phyloP scores from a whole-genome alignment of 352 stramenopile species.

The Phytophthora uliginosa region DNA sequence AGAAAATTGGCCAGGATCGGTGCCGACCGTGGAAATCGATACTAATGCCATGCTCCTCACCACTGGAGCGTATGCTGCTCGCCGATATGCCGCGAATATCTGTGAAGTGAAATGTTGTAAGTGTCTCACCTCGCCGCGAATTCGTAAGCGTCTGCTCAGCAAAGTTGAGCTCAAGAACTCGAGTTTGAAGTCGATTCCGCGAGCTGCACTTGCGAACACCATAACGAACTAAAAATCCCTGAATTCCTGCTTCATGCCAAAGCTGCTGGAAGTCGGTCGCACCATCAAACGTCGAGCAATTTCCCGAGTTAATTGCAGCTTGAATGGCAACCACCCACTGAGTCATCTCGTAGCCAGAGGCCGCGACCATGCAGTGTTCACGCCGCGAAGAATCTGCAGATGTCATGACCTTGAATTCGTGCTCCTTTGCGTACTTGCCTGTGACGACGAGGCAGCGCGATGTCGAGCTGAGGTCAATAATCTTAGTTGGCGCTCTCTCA shows the following conservation, averaged over 20 bases:
- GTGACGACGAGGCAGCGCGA: slow-evolving; percentile 72
- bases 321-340: slow-evolving; percentile 88
- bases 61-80: slow-evolving; percentile 47
- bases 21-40: slow-evolving; percentile 76
- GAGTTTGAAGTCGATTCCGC: slow-evolving; percentile 84
- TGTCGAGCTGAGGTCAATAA: slow-evolving; percentile 82
- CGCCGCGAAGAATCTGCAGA: slow-evolving; percentile 74
- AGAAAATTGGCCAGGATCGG: slow-evolving; percentile 81
- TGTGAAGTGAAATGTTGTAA: slow-evolving; percentile 83
- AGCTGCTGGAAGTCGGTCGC: slow-evolving; percentile 73
- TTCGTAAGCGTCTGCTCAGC: slow-evolving; percentile 87
- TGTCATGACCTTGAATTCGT: slow-evolving; percentile 85
- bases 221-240: slow-evolving; percentile 87
- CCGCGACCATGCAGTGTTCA: slow-evolving; percentile 72
- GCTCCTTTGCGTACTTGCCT: slow-evolving; percentile 65
- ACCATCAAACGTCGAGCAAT: slow-evolving; percentile 83
- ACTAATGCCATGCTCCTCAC: slow-evolving; percentile 74
- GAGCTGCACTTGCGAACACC: slow-evolving; percentile 85
- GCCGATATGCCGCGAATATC: slow-evolving; percentile 63
- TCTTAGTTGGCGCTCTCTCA: slow-evolving; percentile 59
- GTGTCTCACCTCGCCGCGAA: slow-evolving; percentile 78
- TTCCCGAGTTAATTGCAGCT: slow-evolving; percentile 83
- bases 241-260: slow-evolving; percentile 84
- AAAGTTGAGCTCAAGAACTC: slow-evolving; percentile 90
- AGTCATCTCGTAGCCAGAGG: slow-evolving; percentile 84